phyloP scores from a whole-genome alignment of 306 rosid species.

The Rosa persica region DNA sequence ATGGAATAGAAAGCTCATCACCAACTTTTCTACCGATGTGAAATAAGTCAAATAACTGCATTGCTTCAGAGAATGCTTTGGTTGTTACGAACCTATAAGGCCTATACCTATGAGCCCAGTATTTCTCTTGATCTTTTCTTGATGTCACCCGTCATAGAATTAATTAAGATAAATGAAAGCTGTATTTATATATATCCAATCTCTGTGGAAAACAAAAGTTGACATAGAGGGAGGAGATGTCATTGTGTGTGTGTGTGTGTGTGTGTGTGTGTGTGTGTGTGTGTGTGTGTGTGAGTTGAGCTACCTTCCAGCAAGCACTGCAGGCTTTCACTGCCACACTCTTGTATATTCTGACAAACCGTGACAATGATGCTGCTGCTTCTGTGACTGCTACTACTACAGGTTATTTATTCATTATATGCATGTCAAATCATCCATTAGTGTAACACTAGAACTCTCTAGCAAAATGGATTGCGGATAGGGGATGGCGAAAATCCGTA shows the following conservation, averaged over 20 bases:
- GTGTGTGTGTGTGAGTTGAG: background rate
- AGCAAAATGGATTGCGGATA: too few species aligned
- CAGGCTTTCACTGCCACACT: background rate
- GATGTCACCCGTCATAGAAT: constrained; percentile 38
- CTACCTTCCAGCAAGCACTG: constrained; percentile 23
- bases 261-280: too few species aligned
- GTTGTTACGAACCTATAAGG: constrained; percentile 29
- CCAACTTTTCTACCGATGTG: constrained; percentile 37
- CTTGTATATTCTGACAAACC: background rate
- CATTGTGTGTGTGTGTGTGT: too few species aligned
- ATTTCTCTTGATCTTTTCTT: constrained; percentile 45
- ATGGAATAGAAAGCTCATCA: constrained; percentile 43
- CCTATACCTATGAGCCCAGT: constrained; percentile 35
- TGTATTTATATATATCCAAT: background rate
- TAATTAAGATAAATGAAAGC: background rate
- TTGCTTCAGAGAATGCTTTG: constrained; percentile 41
- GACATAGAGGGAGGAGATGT: background rate
- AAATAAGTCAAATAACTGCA: constrained; percentile 43
- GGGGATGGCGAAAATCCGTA: too few species aligned
- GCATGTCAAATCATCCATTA: too few species aligned
- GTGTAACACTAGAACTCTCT: too few species aligned
- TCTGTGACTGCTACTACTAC: too few species aligned
- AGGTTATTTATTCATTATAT: too few species aligned
- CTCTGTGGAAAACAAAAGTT: constrained; percentile 2
- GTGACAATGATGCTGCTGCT: background rate